Evolutionary conservation across 768 basidiomycete species (phyloP).

Genomic region (Suillus cothurnatus): DNA sequence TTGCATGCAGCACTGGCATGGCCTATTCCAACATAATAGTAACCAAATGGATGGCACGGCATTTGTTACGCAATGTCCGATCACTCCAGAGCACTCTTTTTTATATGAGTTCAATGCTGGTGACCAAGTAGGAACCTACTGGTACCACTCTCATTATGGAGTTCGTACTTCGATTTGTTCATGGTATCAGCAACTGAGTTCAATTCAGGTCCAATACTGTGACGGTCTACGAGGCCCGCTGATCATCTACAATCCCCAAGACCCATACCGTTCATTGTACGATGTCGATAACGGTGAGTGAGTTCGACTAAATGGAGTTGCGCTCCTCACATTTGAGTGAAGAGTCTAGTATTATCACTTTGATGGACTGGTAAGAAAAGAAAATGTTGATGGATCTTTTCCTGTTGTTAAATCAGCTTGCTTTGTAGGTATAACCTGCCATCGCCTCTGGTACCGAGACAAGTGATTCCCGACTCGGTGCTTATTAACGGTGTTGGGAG

Average conservation of each 20-base stretch:
- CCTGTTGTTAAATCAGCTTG: background rate
- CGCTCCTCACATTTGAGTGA: background rate
- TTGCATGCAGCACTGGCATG: no score
- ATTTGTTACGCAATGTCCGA: background rate
- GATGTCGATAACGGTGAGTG: background rate
- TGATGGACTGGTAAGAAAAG: background rate
- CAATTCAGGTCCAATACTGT: conserved; percentile 45
- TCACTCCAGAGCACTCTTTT: background rate
- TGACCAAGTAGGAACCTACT: background rate
- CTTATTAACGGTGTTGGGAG: conserved; percentile 45
- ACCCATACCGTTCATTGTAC: background rate
- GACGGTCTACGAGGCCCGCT: conserved; percentile 55
- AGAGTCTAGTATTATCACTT: background rate
- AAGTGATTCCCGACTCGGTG: background rate
- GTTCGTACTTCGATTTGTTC: background rate
- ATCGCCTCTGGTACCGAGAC: background rate
- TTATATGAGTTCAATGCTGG: background rate
- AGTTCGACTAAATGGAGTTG: background rate
- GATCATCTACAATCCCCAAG: conserved; percentile 44
- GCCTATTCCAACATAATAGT: background rate
- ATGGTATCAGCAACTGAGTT: background rate
- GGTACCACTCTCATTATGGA: conserved; percentile 1
- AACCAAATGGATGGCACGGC: background rate
- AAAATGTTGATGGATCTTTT: background rate
- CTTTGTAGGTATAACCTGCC: background rate